Conservation (phyloP, 495 filamentous ascomycete species). For the Evernia prunastri region DNA sequence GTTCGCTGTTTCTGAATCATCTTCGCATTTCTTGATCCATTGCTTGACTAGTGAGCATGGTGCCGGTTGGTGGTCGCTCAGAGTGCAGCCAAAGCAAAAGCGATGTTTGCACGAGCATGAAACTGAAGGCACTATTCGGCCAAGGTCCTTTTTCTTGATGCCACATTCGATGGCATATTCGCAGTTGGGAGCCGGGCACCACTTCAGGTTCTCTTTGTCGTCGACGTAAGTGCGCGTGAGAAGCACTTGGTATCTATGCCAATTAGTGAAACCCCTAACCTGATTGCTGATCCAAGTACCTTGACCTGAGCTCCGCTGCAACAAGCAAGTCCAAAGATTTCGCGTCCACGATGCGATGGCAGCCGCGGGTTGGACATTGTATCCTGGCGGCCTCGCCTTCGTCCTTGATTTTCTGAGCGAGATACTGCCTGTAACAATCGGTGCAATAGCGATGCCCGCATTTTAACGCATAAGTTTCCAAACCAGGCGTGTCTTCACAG, state of each 20-base stretch:
- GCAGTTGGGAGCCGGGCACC: slow-evolving; percentile 96
- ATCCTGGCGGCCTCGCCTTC: slow-evolving; percentile 94
- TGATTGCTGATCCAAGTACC: slow-evolving; percentile 36
- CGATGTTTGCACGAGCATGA: slow-evolving; percentile 72
- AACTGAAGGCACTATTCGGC: slow-evolving; percentile 82
- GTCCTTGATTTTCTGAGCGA: slow-evolving; percentile 83
- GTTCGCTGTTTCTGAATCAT: slow-evolving; percentile 96
- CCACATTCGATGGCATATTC: slow-evolving; percentile 83
- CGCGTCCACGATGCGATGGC: slow-evolving; percentile 85
- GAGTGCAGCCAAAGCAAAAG: slow-evolving; percentile 96
- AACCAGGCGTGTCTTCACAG: slow-evolving; percentile 73
- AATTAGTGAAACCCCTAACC: not conserved
- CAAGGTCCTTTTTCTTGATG: slow-evolving; percentile 77
- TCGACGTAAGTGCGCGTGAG: slow-evolving; percentile 94
- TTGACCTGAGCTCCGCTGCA: slow-evolving; percentile 59
- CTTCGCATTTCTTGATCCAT: slow-evolving; percentile 97
- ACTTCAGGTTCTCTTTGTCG: slow-evolving; percentile 88
- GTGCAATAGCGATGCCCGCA: slow-evolving; percentile 95
- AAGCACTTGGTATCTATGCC: slow-evolving; percentile 67
- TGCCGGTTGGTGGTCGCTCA: slow-evolving; percentile 86
- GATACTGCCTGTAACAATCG: slow-evolving; percentile 86
- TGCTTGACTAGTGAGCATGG: slow-evolving; percentile 88
- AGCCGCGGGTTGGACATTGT: slow-evolving; percentile 81
- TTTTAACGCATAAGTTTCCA: slow-evolving; percentile 91
- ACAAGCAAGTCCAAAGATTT: slow-evolving; percentile 81